phyloP scores from a whole-genome alignment of 768 basidiomycete genomes.

The Cystofilobasidium capitatum region DNA sequence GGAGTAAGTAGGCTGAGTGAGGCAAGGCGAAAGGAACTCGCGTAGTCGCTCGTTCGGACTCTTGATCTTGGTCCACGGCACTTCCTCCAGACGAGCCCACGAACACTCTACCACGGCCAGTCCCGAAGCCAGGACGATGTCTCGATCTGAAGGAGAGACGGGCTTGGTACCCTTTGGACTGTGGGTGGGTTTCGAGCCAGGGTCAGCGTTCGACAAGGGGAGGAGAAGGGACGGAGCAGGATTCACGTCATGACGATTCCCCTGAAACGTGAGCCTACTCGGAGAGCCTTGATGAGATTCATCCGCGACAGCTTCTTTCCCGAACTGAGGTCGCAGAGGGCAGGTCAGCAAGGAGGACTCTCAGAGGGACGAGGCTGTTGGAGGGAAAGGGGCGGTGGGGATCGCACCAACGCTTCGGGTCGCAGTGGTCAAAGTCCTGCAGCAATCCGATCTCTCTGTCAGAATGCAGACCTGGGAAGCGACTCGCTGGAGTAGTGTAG shows the following conservation, averaged over 20 bases:
- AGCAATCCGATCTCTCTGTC: too few species aligned
- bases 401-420: conserved; percentile 59
- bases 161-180: conserved; percentile 76
- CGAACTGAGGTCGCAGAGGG: conserved; percentile 36
- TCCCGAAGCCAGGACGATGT: conserved; percentile 61
- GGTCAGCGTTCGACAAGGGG: background rate
- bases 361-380: background rate
- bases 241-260: conserved; percentile 90
- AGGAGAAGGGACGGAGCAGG: background rate
- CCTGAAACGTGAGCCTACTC: conserved; percentile 73
- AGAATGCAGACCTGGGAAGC: conserved; percentile 8
- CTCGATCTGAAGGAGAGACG: conserved; percentile 74
- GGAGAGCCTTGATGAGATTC: conserved; percentile 71
- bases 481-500: background rate
- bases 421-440: conserved; percentile 96
- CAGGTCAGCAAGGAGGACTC: background rate
- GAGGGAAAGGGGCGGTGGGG: background rate
- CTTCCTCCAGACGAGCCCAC: conserved; percentile 90
- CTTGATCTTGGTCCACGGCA: conserved; percentile 86
- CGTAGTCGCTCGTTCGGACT: conserved; percentile 84
- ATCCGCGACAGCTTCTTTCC: conserved; percentile 85
- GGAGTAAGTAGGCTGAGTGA: background rate
- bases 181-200: conserved; percentile 14
- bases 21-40: conserved; percentile 42
- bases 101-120: conserved; percentile 98